Base-by-base conservation (phyloP, 2,329 filamentous ascomycete species). In the Fusarium torreyae region DNA sequence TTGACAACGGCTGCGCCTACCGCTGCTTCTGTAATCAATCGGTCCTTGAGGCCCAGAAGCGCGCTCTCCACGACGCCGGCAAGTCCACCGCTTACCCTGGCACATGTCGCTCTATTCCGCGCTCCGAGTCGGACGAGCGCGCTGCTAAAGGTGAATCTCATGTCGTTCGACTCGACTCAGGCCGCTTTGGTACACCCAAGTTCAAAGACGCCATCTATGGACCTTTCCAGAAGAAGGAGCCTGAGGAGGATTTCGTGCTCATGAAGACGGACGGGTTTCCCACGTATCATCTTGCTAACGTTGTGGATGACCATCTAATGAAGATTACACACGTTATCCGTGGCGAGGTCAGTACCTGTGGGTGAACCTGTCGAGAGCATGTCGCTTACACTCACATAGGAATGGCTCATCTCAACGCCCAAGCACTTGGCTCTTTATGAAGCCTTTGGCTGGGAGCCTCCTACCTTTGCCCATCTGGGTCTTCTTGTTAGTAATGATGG, bases 251-350 rank as follows among this genome's bases (percentile, higher is more conserved):
- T 75, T 95, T 94, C 20, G 92, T 99, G 64, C 84, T 99, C 40
- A 83, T 98, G 63, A 99, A 99, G 79, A 91, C 90, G 1, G 96
- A 99, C 77, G 94, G 94, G 0, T 92, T 92, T 69, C 96, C 96
- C 0, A 99, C 97, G 0, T 99, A 99, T 76, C 96, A 99, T 79
- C 91, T 99, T 65, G 96, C 96, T 6, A 99, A 98, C 76, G 95
- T 99, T 10, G 91, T 99, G 6, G 96, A 99, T 76, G 96, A 99
- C 76, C 93, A 98, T 78, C 84, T 92, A 63, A 99, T 99, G 96
- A 83, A 93, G 63, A 97, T 99, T 71, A 98, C 94, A 0, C 95
- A 98, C 79, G 96, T 99, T 15, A 92, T 99, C 61, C 90, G 96
- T 42, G 96, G 95, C 54, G 91, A 92, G 26, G 91, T 92, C 80